A percentile compares a stretch with the other conserved stretches of the same genome.
These are phyloP conservation scores for Aeminium ludgeri DNA, from an alignment of 495 filamentous ascomycete genomes.

Conservation along the genomic window DNA sequence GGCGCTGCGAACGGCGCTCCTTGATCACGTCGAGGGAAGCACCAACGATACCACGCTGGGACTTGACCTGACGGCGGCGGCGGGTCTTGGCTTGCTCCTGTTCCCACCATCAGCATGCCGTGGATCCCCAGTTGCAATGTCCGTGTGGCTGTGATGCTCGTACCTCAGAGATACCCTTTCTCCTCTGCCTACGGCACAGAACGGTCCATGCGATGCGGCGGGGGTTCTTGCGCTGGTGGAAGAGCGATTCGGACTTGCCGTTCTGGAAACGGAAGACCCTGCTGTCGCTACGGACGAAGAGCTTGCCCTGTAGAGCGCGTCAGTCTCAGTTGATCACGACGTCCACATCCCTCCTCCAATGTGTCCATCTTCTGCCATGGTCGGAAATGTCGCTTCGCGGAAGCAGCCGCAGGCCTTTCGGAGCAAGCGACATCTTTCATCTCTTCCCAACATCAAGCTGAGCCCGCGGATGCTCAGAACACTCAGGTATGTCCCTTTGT, in stretches of 20 bases:
- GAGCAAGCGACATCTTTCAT: too few species aligned
- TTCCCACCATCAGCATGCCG: conserved; percentile 11
- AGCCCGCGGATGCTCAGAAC: too few species aligned
- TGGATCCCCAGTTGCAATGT: background rate
- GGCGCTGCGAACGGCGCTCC: conserved; percentile 84
- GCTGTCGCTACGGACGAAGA: conserved; percentile 98
- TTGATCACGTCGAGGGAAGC: conserved; percentile 99
- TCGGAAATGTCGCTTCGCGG: too few species aligned
- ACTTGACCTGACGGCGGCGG: conserved; percentile 93
- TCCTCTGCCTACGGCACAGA: conserved; percentile 94
- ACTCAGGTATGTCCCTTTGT: background rate
- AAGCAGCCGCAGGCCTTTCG: too few species aligned
- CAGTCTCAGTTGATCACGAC: background rate
- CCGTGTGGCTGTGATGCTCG: conserved; percentile 21
- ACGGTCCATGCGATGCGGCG: conserved; percentile 97
- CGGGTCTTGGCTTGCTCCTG: conserved; percentile 99
- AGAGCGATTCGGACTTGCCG: conserved; percentile 98
- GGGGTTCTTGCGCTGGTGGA: conserved; percentile 99
- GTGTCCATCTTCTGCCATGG: background rate
- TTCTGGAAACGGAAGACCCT: conserved; percentile 99
- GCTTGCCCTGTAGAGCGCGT: conserved; percentile 61
- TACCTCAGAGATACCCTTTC: conserved; percentile 99
- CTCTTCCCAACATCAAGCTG: too few species aligned
- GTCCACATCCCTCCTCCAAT: background rate
- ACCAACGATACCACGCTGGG: conserved; percentile 97